Evolutionary conservation across 306 rosid genomes (phyloP).

Genomic region (Oxytropis ochrocephala): DNA sequence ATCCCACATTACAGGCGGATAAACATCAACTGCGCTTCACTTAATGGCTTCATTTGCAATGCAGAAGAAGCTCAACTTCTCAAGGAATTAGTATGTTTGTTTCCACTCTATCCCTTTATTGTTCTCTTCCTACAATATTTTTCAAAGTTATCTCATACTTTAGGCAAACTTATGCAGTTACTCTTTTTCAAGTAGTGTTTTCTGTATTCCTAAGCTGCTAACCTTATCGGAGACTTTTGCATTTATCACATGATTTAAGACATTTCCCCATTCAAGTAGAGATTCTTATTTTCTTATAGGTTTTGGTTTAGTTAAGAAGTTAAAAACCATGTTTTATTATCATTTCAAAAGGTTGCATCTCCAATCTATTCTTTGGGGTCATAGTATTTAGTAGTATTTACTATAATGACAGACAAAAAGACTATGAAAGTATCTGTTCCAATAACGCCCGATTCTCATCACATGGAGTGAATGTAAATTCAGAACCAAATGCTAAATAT

Average conservation of each 20-base stretch:
- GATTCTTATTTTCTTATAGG: too few relatives aligned
- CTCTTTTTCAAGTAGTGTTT: not conserved
- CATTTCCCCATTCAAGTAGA: constrained; percentile 64
- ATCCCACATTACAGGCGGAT: too few relatives aligned
- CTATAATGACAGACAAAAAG: constrained; percentile 49
- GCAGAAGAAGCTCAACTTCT: too few relatives aligned
- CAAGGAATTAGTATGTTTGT: too few relatives aligned
- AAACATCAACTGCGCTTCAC: too few relatives aligned
- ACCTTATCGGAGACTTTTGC: constrained; percentile 32
- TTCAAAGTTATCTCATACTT: constrained; percentile 8
- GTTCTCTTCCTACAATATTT: not conserved
- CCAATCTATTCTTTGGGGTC: constrained; percentile 3
- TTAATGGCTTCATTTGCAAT: too few relatives aligned
- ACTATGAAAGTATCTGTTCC: constrained; percentile 48
- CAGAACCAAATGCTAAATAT: too few relatives aligned
- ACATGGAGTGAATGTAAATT: too few relatives aligned
- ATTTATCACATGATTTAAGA: constrained; percentile 70
- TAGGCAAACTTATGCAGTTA: not conserved
- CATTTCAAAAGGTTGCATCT: not conserved
- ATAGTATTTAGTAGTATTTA: not conserved
- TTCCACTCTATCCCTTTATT: not conserved
- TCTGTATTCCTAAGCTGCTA: constrained; percentile 1
- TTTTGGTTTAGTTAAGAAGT: not conserved
- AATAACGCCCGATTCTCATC: too few relatives aligned
- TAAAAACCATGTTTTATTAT: not conserved